A percentile compares a stretch with the other conserved stretches of the same genome.
phyloP scores from a whole-genome alignment of 83 land plant genomes.

The Diphasiastrum complanatum region DNA sequence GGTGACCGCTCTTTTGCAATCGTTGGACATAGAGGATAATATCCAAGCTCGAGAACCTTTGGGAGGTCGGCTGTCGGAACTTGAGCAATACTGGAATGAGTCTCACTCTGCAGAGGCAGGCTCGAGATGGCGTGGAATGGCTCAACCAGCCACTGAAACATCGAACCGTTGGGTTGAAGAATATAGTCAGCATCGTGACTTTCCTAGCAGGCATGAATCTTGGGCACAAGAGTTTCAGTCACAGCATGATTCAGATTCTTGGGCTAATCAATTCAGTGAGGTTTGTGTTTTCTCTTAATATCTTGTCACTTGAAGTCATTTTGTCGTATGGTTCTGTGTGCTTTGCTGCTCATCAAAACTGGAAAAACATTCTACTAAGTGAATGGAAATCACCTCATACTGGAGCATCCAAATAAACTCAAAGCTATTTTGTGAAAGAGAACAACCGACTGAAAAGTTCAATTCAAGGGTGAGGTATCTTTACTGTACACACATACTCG shows the following conservation, averaged over 20 bases:
- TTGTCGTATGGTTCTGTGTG: too few relatives aligned
- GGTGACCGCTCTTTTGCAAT: conserved; percentile 72
- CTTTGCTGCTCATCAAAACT: too few relatives aligned
- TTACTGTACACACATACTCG: too few relatives aligned
- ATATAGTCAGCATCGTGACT: conserved; percentile 37
- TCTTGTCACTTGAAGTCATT: neutral
- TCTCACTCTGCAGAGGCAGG: conserved; percentile 46
- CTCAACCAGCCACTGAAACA: neutral
- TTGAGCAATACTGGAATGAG: conserved; percentile 91
- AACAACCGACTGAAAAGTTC: too few relatives aligned
- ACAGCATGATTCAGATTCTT: conserved; percentile 65
- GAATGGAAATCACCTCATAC: too few relatives aligned
- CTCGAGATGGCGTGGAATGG: conserved; percentile 8
- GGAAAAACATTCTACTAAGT: too few relatives aligned
- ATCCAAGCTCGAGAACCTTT: conserved; percentile 35
- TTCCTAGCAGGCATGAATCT: conserved; percentile 31
- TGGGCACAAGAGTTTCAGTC: conserved; percentile 86
- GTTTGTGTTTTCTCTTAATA: conserved; percentile 21
- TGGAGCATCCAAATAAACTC: too few relatives aligned
- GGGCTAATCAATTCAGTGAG: conserved; percentile 92
- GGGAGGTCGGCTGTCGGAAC: conserved; percentile 57
- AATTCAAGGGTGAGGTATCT: too few relatives aligned
- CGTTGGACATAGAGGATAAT: conserved; percentile 77
- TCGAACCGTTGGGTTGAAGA: conserved; percentile 73
- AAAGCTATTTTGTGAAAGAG: too few relatives aligned